These are phyloP conservation scores for Botrytis pseudocinerea DNA, from an alignment of 2,329 filamentous ascomycete genomes.

Conservation along the genomic window DNA sequence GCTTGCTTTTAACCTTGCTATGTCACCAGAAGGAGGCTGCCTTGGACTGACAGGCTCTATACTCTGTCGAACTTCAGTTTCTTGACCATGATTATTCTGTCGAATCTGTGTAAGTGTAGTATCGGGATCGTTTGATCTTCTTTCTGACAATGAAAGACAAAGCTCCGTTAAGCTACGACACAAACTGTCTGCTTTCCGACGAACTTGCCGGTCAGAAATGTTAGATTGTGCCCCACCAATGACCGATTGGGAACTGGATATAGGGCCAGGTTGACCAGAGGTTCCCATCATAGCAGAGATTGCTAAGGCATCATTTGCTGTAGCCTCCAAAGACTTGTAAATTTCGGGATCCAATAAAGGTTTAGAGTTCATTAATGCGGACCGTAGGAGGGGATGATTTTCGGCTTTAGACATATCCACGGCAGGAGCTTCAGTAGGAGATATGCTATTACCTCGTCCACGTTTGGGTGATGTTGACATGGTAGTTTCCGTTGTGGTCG, in stretches of 20 bases:
- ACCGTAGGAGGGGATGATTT: conserved; percentile 74
- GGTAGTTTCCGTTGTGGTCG: conserved; percentile 87
- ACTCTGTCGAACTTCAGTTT: conserved; percentile 29
- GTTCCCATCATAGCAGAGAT: conserved; percentile 77
- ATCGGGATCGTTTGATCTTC: conserved; percentile 40
- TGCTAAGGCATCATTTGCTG: conserved; percentile 77
- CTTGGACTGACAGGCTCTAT: conserved; percentile 31
- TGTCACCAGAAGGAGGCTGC: conserved; percentile 30
- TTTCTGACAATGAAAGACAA: conserved; percentile 78
- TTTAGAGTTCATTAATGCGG: conserved; percentile 79
- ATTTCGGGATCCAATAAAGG: conserved; percentile 67
- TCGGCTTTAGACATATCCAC: conserved; percentile 51
- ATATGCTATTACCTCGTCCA: conserved; percentile 51
- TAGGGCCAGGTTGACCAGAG: conserved; percentile 66
- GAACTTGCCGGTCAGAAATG: conserved; percentile 77
- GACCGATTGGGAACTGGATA: conserved; percentile 58
- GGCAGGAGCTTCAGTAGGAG: conserved; percentile 49
- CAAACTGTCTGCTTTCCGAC: conserved; percentile 88
- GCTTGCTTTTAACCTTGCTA: conserved; percentile 35
- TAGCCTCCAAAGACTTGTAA: conserved; percentile 76
- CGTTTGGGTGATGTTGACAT: conserved; percentile 87
- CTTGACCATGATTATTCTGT: conserved; percentile 31
- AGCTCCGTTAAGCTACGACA: conserved; percentile 92
- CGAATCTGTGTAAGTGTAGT: conserved; percentile 26
- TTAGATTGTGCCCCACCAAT: conserved; percentile 43